Base-by-base conservation (phyloP, 2,329 filamentous ascomycete genomes). In the Cryoendolithus antarcticus region DNA sequence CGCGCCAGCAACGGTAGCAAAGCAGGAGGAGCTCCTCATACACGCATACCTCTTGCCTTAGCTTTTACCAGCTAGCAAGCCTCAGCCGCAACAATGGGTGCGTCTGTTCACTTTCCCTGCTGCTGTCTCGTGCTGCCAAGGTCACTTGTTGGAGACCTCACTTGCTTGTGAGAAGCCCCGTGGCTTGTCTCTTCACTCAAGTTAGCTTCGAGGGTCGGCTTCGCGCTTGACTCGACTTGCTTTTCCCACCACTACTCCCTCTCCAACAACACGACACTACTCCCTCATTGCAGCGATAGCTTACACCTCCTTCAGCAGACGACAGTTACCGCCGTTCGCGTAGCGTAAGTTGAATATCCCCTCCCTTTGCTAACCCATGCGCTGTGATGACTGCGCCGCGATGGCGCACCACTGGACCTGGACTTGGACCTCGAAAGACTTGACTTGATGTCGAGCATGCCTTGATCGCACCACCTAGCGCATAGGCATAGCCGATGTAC, bases 241-340 rank as follows among this genome's bases (percentile, higher is more conserved):
- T 27, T 11, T 19, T 19, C 15, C 15, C 15, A 19, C 13, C 34
- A 31, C 28, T 21, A 35, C 33, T 32, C 32, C 9, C 33, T 12
- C 19, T 9, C 9, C 33, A 11, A 9, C 33, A 27, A n/a, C 33
- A n/a, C 34, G 10, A 35, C 34, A 24, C 9, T n/a, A 38, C 37
- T 32, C 12, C 21, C 24, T 27, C 24, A 35, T 40, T 30, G 32
- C 39, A 27, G 24, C 24, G 24, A 36, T 29, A 11, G 29, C 39
- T 40, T 32, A 40, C 39, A 40, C 28, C 39, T 15, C 37, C 29
- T 36, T 8, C 30, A 40, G 35, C 39, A 34, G 39, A 41, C 39
- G 39, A 41, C 39, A 41, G 32, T 35, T 41, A 41, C 30, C 39
- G 39, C 35, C 35, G 39, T 11, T 41, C 39, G 27, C 39, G 39